Evolutionary conservation across 1,284 basidiomycete species (phyloP).

Genomic region (Malassezia japonica): DNA sequence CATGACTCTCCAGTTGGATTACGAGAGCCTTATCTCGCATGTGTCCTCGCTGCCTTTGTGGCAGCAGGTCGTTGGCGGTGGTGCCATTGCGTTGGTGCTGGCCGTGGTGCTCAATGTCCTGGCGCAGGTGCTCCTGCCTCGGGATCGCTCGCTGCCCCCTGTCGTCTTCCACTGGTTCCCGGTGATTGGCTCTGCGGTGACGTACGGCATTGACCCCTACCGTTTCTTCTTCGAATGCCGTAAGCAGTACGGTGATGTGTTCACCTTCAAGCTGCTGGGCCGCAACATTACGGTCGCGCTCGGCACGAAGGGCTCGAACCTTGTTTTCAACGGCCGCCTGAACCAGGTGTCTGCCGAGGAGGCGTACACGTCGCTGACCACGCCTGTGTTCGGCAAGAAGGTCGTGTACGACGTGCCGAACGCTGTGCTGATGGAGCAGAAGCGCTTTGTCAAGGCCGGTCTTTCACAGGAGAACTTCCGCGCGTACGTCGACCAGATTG

Average conservation of each 20-base stretch:
- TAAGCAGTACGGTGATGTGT: constrained; percentile 71
- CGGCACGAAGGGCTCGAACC: constrained; percentile 84
- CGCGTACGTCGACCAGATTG: constrained; percentile 81
- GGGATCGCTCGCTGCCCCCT: constrained; percentile 54
- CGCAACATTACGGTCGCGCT: constrained; percentile 82
- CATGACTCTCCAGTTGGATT: no score
- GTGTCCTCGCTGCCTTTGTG: background rate
- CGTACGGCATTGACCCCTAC: constrained; percentile 70
- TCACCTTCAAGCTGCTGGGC: constrained; percentile 69
- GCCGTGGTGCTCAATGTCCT: constrained; percentile 57
- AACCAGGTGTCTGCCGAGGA: constrained; percentile 89
- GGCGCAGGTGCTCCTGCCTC: constrained; percentile 41
- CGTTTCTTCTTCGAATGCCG: constrained; percentile 65
- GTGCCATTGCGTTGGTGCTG: constrained; percentile 4
- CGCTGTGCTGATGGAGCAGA: constrained; percentile 96
- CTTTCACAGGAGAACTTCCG: constrained; percentile 84
- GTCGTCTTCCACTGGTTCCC: constrained; percentile 71
- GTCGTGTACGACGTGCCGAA: constrained; percentile 98
- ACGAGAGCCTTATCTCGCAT: background rate
- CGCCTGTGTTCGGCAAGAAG: constrained; percentile 72
- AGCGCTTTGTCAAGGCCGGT: constrained; percentile 77
- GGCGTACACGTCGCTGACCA: constrained; percentile 63
- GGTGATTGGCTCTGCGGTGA: constrained; percentile 62
- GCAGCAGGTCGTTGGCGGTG: constrained; percentile 1
- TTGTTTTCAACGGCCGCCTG: constrained; percentile 86